Evolutionary conservation across 805 yeast species (phyloP), one percentile per base, ranked within the genome.

Genomic region (Sugiyamaella americana): DNA sequence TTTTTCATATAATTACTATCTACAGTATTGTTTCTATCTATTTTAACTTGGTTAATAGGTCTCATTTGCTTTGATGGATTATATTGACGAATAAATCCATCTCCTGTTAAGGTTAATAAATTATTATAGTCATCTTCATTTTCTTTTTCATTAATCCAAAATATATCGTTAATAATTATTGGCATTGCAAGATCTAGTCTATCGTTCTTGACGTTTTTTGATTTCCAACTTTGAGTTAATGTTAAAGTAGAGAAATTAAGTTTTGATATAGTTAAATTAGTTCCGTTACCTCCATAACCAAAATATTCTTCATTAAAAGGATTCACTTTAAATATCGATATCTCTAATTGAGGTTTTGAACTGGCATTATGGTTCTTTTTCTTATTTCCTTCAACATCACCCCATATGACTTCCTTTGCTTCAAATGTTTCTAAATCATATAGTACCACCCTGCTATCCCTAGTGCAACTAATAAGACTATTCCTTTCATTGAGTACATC

Each of bases 251-350:
- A 61, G 42, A 65, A 67, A 19, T 78, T 51, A 37, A 62, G 36
- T 19, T 41, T 43, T 40, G 23, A 21, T 5, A 38, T 20, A 5
- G 16, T 38, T 3, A 85, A 66, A 60, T 86, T 89, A 49, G 79
- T 79, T 56, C 88, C 94, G 58, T 86, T 78, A 23, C 98, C 98
- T 30, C 97, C 97, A 57, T 70, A 77, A 1, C 93, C 95, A 63
- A 84, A 78, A 1, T 80, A 62, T 20, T 34, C 23, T 10, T 41
- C 40, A 37, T 41, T 26, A 22, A 35, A 42, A 3, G 26, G 43
- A 23, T 32, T 38, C 23, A 35, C n/a, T 30, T 37, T 37, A 36
- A 51, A 51, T 26, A 26, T 13, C 32, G 32, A 26, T 8, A 26
- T 26, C 13, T 8, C 11, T 13, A 13, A 26, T 26, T 8, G 8